Evolutionary conservation across 2,329 filamentous ascomycete genomes (phyloP), one percentile per base, ranked within the genome.

Genomic region (Fusarium robinianum): DNA sequence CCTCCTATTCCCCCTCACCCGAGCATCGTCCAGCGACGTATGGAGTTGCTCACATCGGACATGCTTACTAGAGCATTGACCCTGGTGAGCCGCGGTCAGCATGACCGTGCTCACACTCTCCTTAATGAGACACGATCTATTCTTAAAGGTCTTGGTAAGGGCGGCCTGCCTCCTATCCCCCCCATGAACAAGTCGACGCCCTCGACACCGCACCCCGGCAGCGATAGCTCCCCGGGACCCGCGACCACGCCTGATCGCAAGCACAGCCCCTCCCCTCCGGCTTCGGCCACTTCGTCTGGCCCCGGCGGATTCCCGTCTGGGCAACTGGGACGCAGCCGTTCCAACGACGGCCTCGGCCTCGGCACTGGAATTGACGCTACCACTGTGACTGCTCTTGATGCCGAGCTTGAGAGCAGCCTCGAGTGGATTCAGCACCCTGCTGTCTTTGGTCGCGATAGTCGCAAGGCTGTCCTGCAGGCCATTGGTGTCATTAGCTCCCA

Each of bases 381-480:
- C 23, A 94, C 88, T 0, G 92, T 97, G 61, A 77, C 83, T 16
- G 91, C 94, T 3, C 81, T 99, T 12, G 94, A 99, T 66, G 82
- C 88, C 1, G 94, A 99, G 67, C 80, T 99, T 22, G 90, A 96
- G 66, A 82, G 88, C 22, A 89, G 88, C 36, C 74, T 99, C 11
- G 94, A 99, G 70, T 99, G 94, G 94, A 97, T 99, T 68, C 90
- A 87, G 64, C 94, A 99, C 63, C 94, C 94, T 2, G 91, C 91
- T 2, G 89, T 97, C 3, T 99, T 99, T 65, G 86, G 88, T 7
- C 84, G 94, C 24, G 94, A 99, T 66, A 94, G 88, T 45, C 85
- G 94, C 61, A 99, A 99, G 73, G 90, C 92, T 5, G 91, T 99
- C 3, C 77, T 99, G 16, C 94, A 99, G 68, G 90, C 91, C 11